A percentile compares a stretch with the other conserved stretches of the same genome.
These are phyloP conservation scores for Salix arbutifolia DNA, from an alignment of 345 rosid genomes.

Conservation along the genomic window DNA sequence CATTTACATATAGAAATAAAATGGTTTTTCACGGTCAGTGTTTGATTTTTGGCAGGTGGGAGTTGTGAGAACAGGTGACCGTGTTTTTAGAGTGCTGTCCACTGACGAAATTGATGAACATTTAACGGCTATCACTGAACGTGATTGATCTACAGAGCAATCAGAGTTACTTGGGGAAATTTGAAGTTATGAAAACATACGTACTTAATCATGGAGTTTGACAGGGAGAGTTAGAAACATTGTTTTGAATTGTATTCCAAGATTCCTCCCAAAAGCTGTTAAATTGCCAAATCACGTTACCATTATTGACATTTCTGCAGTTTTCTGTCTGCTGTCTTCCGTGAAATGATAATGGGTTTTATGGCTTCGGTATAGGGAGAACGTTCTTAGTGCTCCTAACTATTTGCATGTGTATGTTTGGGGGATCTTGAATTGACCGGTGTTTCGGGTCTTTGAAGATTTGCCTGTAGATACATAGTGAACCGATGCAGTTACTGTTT, in stretches of 20 bases:
- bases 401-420: neutral
- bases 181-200: neutral
- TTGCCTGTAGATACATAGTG: neutral
- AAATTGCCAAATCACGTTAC: neutral
- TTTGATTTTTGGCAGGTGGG: constrained; percentile 46
- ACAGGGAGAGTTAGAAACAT: neutral
- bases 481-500: neutral
- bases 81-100: constrained; percentile 49
- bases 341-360: neutral
- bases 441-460: neutral
- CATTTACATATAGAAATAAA: neutral
- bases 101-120: constrained; percentile 78
- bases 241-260: neutral
- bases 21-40: neutral
- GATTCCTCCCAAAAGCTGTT: neutral
- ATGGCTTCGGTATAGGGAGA: neutral
- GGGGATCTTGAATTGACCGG: neutral
- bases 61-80: constrained; percentile 63
- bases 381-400: neutral
- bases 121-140: constrained; percentile 77
- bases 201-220: neutral
- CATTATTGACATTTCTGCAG: neutral
- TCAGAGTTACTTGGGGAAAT: neutral
- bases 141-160: constrained; percentile 36
- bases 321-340: neutral